Conservation (phyloP, 1,284 basidiomycete species). For the Sutorius eximius region DNA sequence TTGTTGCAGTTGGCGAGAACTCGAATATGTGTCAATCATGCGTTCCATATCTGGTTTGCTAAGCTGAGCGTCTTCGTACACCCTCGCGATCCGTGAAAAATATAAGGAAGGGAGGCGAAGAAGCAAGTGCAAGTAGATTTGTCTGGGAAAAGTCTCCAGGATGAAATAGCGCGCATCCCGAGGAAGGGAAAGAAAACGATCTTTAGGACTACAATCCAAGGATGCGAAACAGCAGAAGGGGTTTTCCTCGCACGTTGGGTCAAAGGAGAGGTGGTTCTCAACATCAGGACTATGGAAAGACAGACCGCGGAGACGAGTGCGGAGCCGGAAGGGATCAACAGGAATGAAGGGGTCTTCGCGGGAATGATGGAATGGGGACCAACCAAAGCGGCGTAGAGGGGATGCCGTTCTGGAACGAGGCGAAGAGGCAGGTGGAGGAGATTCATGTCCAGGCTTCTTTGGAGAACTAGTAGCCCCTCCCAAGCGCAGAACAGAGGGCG, state of each 20-base stretch:
- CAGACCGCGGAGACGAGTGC: constrained; percentile 28
- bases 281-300: constrained; percentile 25
- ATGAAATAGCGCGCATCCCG: constrained; percentile 26
- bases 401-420: constrained; percentile 46
- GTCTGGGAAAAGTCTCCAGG: constrained; percentile 53
- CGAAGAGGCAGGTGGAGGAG: constrained; percentile 26
- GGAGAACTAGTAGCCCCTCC: constrained; percentile 4
- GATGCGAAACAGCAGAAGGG: constrained; percentile 26
- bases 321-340: constrained; percentile 45
- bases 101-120: constrained; percentile 72
- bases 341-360: constrained; percentile 53
- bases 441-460: constrained; percentile 16
- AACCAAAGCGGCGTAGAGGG: constrained; percentile 43
- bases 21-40: constrained; percentile 54
- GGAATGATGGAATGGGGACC: constrained; percentile 37
- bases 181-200: constrained; percentile 19
- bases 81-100: constrained; percentile 67
- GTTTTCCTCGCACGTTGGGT: constrained; percentile 24
- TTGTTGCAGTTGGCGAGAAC: constrained; percentile 16
- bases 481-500: constrained; percentile 15
- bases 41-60: constrained; percentile 69
- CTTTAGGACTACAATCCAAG: constrained; percentile 12
- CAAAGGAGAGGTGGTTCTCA: constrained; percentile 15
- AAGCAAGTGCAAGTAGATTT: constrained; percentile 62
- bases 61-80: constrained; percentile 74